Evolutionary conservation across 2,329 filamentous ascomycete species (phyloP).

Genomic region (Zasmidium angulare): DNA sequence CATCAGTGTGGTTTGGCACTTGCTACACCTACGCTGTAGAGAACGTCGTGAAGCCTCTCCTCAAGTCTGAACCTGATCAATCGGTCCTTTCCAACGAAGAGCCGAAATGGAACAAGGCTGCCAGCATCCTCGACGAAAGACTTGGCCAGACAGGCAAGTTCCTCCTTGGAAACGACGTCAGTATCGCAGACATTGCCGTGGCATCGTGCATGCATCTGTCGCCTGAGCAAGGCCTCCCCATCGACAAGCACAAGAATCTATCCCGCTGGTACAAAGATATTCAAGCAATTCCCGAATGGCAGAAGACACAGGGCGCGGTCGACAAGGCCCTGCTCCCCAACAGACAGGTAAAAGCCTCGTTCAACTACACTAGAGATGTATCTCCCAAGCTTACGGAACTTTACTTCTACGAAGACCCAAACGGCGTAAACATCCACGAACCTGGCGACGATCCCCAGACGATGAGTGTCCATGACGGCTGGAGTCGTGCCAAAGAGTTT

Average conservation of each 20-base stretch:
- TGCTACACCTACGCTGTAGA: conserved; percentile 45
- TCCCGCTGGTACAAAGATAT: conserved; percentile 42
- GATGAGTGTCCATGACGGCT: conserved; percentile 44
- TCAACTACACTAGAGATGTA: conserved; percentile 50
- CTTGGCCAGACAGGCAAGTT: conserved; percentile 39
- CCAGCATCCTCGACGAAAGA: conserved; percentile 39
- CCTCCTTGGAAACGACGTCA: conserved; percentile 38
- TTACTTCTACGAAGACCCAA: conserved; percentile 42
- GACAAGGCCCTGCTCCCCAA: conserved; percentile 38
- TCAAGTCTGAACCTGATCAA: conserved; percentile 38
- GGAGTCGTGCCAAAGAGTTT: conserved; percentile 44
- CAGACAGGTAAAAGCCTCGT: conserved; percentile 40
- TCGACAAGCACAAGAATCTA: conserved; percentile 41
- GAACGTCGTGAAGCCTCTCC: conserved; percentile 42
- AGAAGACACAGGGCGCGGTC: conserved; percentile 42
- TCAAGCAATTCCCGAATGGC: conserved; percentile 40
- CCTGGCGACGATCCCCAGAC: conserved; percentile 41
- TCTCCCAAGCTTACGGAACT: conserved; percentile 40
- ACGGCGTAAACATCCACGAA: conserved; percentile 42
- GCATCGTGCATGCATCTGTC: conserved; percentile 43
- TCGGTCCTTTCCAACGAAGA: conserved; percentile 37
- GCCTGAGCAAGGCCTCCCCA: conserved; percentile 35
- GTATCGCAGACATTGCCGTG: conserved; percentile 45
- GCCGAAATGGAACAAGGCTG: conserved; percentile 38
- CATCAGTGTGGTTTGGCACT: conserved; percentile 41